Evolutionary conservation across 2,329 filamentous ascomycete genomes (phyloP).

Genomic region (Grosmannia clavigera): DNA sequence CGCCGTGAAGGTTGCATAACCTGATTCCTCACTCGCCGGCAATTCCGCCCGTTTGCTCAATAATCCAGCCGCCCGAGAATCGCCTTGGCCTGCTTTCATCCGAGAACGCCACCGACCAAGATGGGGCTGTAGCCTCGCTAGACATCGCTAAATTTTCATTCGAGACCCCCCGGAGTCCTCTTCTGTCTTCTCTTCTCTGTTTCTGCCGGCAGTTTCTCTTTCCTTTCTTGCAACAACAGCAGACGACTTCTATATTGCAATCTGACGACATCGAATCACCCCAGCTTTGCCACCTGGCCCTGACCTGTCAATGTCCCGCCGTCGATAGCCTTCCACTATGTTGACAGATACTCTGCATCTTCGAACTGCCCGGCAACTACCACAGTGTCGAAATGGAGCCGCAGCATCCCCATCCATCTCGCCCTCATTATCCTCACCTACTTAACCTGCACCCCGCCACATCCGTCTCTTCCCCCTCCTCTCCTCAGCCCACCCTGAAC

Average conservation of each 20-base stretch:
- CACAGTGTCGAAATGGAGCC: conserved; percentile 14
- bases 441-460: conserved; percentile 22
- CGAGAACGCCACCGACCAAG: neutral
- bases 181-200: neutral
- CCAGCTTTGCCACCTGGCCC: neutral
- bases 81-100: neutral
- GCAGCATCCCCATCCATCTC: conserved; percentile 15
- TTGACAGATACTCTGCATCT: neutral
- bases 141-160: neutral
- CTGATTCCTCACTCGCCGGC: neutral
- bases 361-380: neutral
- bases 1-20: neutral
- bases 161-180: neutral
- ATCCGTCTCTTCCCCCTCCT: conserved; percentile 13
- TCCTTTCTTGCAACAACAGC: no score
- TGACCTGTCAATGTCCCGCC: neutral
- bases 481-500: conserved; percentile 23
- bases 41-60: neutral
- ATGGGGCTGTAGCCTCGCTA: neutral
- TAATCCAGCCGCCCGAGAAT: neutral
- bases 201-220: neutral
- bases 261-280: neutral
- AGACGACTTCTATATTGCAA: neutral
- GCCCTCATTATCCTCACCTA: conserved; percentile 20
- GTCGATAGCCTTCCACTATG: neutral